Percentiles rank a stretch among this genome's conserved stretches.
These are phyloP conservation scores for Trichosporon ovoides DNA, from an alignment of 1,284 basidiomycete species.

Conservation along the genomic window DNA sequence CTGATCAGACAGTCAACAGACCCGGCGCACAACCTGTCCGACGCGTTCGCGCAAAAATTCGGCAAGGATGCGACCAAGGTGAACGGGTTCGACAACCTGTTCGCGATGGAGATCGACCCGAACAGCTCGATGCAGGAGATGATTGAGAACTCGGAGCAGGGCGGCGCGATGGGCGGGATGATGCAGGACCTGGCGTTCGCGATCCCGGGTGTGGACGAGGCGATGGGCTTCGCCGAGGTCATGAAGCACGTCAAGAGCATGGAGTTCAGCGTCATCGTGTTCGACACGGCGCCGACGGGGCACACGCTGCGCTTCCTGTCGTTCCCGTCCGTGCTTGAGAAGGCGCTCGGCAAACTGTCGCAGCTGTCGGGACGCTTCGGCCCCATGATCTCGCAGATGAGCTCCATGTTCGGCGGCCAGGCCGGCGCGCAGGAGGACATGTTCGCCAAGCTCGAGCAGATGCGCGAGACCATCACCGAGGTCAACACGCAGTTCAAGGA, in stretches of 20 bases:
- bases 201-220: constrained; percentile 98
- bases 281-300: constrained; percentile 97
- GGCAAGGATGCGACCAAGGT: constrained; percentile 99
- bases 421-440: constrained; percentile 83
- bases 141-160: constrained; percentile 70
- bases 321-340: constrained; percentile 95
- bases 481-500: constrained; percentile 99
- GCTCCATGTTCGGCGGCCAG: constrained; percentile 80
- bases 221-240: constrained; percentile 99
- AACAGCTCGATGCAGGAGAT: constrained; percentile 96
- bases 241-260: constrained; percentile 99
- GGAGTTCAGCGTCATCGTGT: constrained; percentile 98
- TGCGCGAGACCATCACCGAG: constrained; percentile 95
- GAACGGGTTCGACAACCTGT: constrained; percentile 95
- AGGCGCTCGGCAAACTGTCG: constrained; percentile 91
- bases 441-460: constrained; percentile 96
- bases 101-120: constrained; percentile 99
- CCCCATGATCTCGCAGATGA: constrained; percentile 97
- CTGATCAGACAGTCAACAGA: constrained; percentile 73
- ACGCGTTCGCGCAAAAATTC: constrained; percentile 99
- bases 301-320: constrained; percentile 97
- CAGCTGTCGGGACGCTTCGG: constrained; percentile 87
- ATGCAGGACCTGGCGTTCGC: constrained; percentile 99
- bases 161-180: constrained; percentile 95
- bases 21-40: constrained; percentile 96